A percentile compares a stretch with the other conserved stretches of the same genome.
Conservation (phyloP, 2,329 filamentous ascomycete species). For the Fusarium sp. region DNA sequence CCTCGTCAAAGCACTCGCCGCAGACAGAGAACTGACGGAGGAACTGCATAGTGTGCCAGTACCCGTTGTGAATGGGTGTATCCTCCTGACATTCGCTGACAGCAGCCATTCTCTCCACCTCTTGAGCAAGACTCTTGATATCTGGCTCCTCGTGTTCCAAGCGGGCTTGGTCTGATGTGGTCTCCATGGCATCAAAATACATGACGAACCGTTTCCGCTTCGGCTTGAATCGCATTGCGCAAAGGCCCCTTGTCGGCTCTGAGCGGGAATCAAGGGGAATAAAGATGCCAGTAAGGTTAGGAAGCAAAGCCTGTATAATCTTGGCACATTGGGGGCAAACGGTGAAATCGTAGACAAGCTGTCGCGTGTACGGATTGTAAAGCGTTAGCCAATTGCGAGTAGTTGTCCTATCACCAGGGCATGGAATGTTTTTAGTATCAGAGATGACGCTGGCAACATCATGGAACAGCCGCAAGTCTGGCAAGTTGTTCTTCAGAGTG, state of each 20-base stretch:
- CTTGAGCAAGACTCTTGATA: slow-evolving; percentile 70
- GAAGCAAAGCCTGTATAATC: slow-evolving; percentile 79
- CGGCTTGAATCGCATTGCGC: slow-evolving; percentile 73
- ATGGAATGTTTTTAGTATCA: slow-evolving; percentile 66
- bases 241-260: slow-evolving; percentile 65
- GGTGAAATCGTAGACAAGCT: slow-evolving; percentile 76
- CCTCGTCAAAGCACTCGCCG: slow-evolving; percentile 85
- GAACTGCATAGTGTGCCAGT: slow-evolving; percentile 83
- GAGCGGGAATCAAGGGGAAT: slow-evolving; percentile 60
- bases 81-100: slow-evolving; percentile 75
- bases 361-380: slow-evolving; percentile 73
- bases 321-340: slow-evolving; percentile 81
- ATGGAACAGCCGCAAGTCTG: slow-evolving; percentile 76
- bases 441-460: slow-evolving; percentile 70
- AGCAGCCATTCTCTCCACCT: slow-evolving; percentile 69
- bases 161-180: slow-evolving; percentile 63
- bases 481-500: slow-evolving; percentile 75
- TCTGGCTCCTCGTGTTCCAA: slow-evolving; percentile 62
- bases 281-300: slow-evolving; percentile 77
- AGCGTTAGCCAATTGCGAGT: slow-evolving; percentile 81
- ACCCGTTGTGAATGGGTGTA: slow-evolving; percentile 68
- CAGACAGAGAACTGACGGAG: slow-evolving; percentile 86
- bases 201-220: slow-evolving; percentile 66
- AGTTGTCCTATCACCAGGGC: slow-evolving; percentile 65
- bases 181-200: slow-evolving; percentile 72